Evolutionary conservation across 805 yeast species (phyloP).

Genomic region (Spathaspora arborariae): DNA sequence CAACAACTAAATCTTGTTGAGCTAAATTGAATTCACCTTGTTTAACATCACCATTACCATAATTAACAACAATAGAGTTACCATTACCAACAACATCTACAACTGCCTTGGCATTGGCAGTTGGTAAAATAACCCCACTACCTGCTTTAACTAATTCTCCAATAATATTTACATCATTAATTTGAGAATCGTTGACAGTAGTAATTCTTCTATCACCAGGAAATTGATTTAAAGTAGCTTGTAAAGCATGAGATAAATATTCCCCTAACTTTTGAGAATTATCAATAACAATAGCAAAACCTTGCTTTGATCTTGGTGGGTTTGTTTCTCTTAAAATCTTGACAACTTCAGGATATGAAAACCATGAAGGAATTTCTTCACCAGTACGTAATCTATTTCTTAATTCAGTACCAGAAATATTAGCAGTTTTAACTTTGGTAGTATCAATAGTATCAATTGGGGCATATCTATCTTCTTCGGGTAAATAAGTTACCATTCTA

Average conservation of each 20-base stretch:
- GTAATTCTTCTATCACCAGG: conserved; percentile 80
- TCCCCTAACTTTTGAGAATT: conserved; percentile 43
- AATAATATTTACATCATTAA: conserved; percentile 51
- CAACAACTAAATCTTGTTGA: conserved; percentile 25
- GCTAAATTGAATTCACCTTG: conserved; percentile 13
- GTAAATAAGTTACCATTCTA: conserved; percentile 94
- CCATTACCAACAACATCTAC: conserved; percentile 52
- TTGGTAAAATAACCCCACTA: conserved; percentile 71
- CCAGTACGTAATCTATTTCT: conserved; percentile 86
- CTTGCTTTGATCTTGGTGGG: conserved; percentile 89
- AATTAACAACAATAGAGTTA: conserved; percentile 46
- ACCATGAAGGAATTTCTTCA: conserved; percentile 91
- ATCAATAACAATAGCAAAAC: conserved; percentile 66
- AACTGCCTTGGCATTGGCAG: conserved; percentile 50
- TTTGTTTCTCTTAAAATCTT: conserved; percentile 84
- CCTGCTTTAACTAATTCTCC: conserved; percentile 85
- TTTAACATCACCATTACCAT: conserved; percentile 12
- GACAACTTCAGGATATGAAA: conserved; percentile 95
- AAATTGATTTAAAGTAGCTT: conserved; percentile 86
- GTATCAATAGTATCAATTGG: conserved; percentile 89
- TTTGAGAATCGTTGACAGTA: conserved; percentile 38
- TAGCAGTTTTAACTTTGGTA: conserved; percentile 70
- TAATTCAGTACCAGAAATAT: conserved; percentile 92
- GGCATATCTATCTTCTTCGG: conserved; percentile 91
- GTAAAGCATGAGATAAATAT: conserved; percentile 71